Conservation (phyloP, 371 early-diverging fungal species). For the Mucor mucedo region DNA sequence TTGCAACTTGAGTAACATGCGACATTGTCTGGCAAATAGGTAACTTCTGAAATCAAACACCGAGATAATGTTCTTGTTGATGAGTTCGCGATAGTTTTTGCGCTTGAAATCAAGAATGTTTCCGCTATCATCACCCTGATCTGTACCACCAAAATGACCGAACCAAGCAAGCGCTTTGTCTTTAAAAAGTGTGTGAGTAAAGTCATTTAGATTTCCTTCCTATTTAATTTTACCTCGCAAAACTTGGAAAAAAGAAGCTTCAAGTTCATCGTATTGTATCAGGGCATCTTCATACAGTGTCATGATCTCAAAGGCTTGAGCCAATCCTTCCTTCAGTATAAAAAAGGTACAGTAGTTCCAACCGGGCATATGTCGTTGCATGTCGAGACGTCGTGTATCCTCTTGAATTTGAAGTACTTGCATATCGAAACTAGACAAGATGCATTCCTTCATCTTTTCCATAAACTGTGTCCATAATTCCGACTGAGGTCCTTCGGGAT, state of each 20-base stretch:
- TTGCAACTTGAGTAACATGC: slow-evolving; percentile 72
- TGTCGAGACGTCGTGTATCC: slow-evolving; percentile 86
- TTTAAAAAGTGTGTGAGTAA: slow-evolving; percentile 8
- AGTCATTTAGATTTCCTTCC: too few relatives aligned
- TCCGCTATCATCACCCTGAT: slow-evolving; percentile 84
- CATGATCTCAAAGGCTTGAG: slow-evolving; percentile 87
- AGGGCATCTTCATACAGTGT: slow-evolving; percentile 87
- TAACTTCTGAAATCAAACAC: slow-evolving; percentile 96
- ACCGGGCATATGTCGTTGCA: slow-evolving; percentile 92
- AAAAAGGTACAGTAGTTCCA: slow-evolving; percentile 98
- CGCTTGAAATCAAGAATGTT: slow-evolving; percentile 76
- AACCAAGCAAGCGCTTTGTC: slow-evolving; percentile 91
- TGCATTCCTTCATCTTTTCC: slow-evolving; percentile 79
- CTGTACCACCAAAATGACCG: slow-evolving; percentile 86
- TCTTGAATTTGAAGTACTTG: slow-evolving; percentile 84
- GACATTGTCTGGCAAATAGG: slow-evolving; percentile 88
- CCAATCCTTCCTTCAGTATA: slow-evolving; percentile 89
- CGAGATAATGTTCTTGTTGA: slow-evolving; percentile 87
- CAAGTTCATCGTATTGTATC: slow-evolving; percentile 93
- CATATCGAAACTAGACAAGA: slow-evolving; percentile 79
- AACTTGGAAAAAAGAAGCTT: slow-evolving; percentile 90
- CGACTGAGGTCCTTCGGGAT: slow-evolving; percentile 62
- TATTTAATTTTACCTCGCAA: slow-evolving; percentile 55
- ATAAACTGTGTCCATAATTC: slow-evolving; percentile 84
- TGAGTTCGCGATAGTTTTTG: slow-evolving; percentile 86